Evolutionary conservation across 148 eudicot genomes (phyloP), one percentile per base, ranked within the genome.

Genomic region (Simmondsia chinensis): DNA sequence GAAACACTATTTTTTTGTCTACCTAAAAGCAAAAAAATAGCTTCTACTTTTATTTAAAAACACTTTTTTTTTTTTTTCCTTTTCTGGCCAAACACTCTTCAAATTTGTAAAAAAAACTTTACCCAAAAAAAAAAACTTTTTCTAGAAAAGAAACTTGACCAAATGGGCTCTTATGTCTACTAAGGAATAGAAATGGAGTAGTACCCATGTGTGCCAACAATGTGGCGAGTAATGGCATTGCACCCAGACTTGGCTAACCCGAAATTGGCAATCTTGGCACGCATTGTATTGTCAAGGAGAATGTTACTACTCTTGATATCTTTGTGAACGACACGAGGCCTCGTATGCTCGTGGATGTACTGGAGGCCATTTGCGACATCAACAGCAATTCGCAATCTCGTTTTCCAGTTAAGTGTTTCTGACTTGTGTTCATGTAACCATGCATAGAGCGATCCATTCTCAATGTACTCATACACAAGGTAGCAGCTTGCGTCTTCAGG

Each of bases 191-290:
- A n/a, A n/a, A n/a, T n/a, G n/a, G n/a, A n/a, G n/a, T n/a, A n/a
- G n/a, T n/a, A n/a, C n/a, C 97, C 97, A 39, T 88, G 91, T 4
- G 97, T 84, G 10, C 95, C 97, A 1, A 89, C 97, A 39, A 89
- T 84, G 68, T 89, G 94, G 80, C 72, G 76, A 5, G 97, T 89
- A 20, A 84, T 89, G 29, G 95, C 95, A 17, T 89, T 89, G 78
- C 82, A 79, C 7, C 97, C 97, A 0, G 97, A 84, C 54, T 70
- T 81, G 8, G 97, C 97, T 28, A 89, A 59, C 20, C 97, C 97
- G 8, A 89, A 89, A 52, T 89, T 81, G 27, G 97, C 95, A 8
- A 89, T 74, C 44, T 89, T 89, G 17, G 95, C 95, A 45, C 97
- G 48, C 93, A 80, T 75, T 39, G 66, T 68, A 3, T 72, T 34